Percentiles rank a stretch among this genome's conserved stretches.
phyloP scores from a whole-genome alignment of 2,329 filamentous ascomycete genomes.

The Aspergillus ibericus region DNA sequence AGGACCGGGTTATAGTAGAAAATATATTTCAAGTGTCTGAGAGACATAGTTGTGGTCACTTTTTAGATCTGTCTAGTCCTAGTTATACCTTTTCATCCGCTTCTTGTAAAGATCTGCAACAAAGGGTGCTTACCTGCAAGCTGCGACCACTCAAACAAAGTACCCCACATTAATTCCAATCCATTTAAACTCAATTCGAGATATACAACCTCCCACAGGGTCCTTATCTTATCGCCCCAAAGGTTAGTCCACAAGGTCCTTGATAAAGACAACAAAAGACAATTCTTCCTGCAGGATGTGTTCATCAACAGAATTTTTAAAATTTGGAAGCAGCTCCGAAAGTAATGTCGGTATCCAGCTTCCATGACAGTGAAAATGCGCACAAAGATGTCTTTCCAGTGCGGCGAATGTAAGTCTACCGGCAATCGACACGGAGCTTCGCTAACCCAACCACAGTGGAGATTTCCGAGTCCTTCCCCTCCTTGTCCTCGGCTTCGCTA shows the following conservation, averaged over 20 bases:
- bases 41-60: too few relatives aligned
- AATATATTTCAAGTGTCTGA: too few relatives aligned
- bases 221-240: constrained; percentile 6
- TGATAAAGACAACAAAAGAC: background rate
- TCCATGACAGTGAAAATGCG: accelerated
- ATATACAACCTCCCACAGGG: too few relatives aligned
- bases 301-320: too few relatives aligned
- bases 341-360: background rate
- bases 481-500: constrained; percentile 51
- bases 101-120: too few relatives aligned
- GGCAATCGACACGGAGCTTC: background rate
- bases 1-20: too few relatives aligned
- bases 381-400: background rate
- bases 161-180: too few relatives aligned
- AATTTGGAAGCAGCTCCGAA: background rate
- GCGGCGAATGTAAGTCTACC: background rate
- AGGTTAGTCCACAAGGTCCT: constrained; percentile 1
- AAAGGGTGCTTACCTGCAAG: too few relatives aligned
- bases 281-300: background rate
- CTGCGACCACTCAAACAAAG: too few relatives aligned
- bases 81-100: too few relatives aligned
- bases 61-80: too few relatives aligned
- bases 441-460: constrained; percentile 38
- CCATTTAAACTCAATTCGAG: too few relatives aligned
- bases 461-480: constrained; percentile 52